Evolutionary conservation across 495 filamentous ascomycete species (phyloP).

Genomic region (Xanthoparmelia taractica): DNA sequence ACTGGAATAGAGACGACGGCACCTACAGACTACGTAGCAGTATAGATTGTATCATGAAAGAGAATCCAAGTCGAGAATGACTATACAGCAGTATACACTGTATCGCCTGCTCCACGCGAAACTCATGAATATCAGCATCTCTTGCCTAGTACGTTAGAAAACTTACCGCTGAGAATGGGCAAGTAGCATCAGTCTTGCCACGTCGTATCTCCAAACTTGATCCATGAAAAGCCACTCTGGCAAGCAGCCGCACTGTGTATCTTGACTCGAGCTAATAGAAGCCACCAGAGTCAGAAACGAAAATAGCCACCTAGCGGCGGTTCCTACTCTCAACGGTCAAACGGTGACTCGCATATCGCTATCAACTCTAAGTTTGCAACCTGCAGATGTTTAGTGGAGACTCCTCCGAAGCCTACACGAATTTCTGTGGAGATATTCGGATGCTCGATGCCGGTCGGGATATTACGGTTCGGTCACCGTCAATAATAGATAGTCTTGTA

Average conservation of each 20-base stretch:
- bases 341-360: not conserved
- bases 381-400: not conserved
- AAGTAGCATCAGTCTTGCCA: not conserved
- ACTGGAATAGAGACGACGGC: not conserved
- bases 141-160: not conserved
- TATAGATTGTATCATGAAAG: not conserved
- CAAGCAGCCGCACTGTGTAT: not conserved
- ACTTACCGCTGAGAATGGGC: not conserved
- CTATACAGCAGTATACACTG: not conserved
- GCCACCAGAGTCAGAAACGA: not conserved
- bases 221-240: not conserved
- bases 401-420: not conserved
- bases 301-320: not conserved
- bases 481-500: not conserved
- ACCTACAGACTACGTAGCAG: not conserved
- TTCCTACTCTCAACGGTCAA: not conserved
- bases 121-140: not conserved
- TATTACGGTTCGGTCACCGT: not conserved
- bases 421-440: conserved; percentile 1
- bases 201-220: not conserved
- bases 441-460: not conserved
- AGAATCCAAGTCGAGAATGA: not conserved
- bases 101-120: not conserved
- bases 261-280: not conserved
- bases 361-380: not conserved